A percentile compares a stretch with the other conserved stretches of the same genome.
phyloP scores from a whole-genome alignment of 495 filamentous ascomycete species.

The Aspergillus heteromorphus region DNA sequence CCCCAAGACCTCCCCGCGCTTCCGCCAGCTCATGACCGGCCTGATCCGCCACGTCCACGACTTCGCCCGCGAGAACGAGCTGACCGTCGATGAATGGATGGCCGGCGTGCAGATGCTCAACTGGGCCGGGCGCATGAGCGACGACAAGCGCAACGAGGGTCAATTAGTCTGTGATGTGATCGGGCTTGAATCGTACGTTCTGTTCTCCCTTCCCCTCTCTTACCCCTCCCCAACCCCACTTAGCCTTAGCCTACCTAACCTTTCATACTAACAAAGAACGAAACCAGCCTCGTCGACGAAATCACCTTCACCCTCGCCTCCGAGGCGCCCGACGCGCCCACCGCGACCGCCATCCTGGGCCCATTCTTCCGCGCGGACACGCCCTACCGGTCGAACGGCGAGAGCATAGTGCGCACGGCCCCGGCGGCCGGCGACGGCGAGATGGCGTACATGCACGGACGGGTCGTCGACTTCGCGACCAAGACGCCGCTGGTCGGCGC shows the following conservation, averaged over 20 bases:
- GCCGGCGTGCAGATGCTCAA: conserved; percentile 55
- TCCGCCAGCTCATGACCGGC: conserved; percentile 37
- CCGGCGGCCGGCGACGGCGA: conserved; percentile 49
- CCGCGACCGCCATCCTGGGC: conserved; percentile 68
- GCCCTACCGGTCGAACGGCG: conserved; percentile 56
- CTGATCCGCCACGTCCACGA: conserved; percentile 44
- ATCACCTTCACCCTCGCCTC: conserved; percentile 63
- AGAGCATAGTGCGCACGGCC: conserved; percentile 54
- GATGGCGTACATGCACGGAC: conserved; percentile 58
- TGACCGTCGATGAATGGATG: conserved; percentile 46
- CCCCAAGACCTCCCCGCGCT: conserved; percentile 55
- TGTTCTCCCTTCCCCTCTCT: too few relatives aligned
- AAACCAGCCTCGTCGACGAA: conserved; percentile 59
- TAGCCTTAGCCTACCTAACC: not conserved
- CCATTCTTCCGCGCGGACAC: conserved; percentile 74
- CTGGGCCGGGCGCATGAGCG: conserved; percentile 65
- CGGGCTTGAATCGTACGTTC: conserved; percentile 58
- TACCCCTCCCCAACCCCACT: not conserved
- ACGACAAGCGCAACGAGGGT: conserved; percentile 66
- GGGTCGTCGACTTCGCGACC: conserved; percentile 51
- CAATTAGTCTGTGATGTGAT: conserved; percentile 68
- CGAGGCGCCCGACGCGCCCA: conserved; percentile 47
- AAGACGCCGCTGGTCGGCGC: conserved; percentile 57
- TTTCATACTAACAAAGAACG: not conserved
- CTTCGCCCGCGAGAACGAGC: conserved; percentile 45